phyloP scores from a whole-genome alignment of 441 rosid species.

The Pelargonium myrrhifolium region DNA sequence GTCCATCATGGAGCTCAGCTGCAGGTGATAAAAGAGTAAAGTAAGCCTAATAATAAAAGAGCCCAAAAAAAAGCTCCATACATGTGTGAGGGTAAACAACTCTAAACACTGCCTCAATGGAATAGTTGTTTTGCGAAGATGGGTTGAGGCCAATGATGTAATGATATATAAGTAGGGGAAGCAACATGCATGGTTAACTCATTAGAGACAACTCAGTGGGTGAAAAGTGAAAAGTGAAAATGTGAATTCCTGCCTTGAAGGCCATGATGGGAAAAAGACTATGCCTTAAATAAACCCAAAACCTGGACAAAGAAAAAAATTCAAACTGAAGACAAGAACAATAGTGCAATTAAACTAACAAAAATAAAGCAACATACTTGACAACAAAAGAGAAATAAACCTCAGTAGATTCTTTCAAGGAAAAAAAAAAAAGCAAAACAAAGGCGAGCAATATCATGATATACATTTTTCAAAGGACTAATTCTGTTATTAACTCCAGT shows the following conservation, averaged over 20 bases:
- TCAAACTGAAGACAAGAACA: background rate
- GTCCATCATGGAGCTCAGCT: conserved; percentile 97
- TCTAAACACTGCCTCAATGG: background rate
- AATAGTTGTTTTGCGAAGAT: conserved; percentile 7
- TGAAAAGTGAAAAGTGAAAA: background rate
- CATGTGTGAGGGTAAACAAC: conserved; percentile 10
- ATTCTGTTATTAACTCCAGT: background rate
- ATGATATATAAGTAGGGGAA: background rate
- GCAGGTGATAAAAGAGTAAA: conserved; percentile 22
- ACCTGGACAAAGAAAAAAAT: background rate
- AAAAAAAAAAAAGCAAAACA: background rate
- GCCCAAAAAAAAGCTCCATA: background rate
- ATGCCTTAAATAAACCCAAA: background rate
- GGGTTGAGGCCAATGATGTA: conserved; percentile 2
- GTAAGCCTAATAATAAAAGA: too few relatives aligned
- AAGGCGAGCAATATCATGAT: background rate
- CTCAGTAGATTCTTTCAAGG: background rate
- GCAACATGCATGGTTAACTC: background rate
- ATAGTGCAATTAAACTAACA: background rate
- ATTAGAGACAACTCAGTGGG: conserved; percentile 5
- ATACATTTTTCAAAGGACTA: conserved; percentile 2
- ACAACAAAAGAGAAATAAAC: background rate
- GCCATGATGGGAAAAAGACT: conserved; percentile 6
- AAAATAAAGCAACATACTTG: background rate
- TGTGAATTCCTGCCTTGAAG: background rate